Conservation (phyloP, 345 rosid genomes). For the Garcia nutans region DNA sequence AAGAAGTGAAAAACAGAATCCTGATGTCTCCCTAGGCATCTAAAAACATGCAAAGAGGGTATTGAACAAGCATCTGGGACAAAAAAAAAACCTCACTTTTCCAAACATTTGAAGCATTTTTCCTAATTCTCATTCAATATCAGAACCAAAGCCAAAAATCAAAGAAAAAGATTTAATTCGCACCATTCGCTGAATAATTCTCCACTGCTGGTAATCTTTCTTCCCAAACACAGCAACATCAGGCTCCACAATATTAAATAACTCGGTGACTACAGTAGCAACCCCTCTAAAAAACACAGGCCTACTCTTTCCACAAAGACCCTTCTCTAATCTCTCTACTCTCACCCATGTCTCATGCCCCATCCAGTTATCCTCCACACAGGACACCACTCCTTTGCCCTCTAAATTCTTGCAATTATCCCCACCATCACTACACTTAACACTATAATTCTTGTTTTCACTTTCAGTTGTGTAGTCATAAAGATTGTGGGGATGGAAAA, state of each 20-base stretch:
- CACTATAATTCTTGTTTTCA: neutral
- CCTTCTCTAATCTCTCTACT: constrained; percentile 81
- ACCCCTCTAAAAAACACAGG: constrained; percentile 90
- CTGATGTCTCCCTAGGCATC: neutral
- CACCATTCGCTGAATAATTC: constrained; percentile 68
- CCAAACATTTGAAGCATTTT: neutral
- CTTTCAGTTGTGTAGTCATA: constrained; percentile 46
- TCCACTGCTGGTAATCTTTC: constrained; percentile 89
- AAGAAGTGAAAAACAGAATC: neutral
- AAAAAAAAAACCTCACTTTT: neutral
- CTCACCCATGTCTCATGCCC: constrained; percentile 95
- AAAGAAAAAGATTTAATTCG: constrained; percentile 10
- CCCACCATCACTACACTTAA: neutral
- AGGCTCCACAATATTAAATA: constrained; percentile 89
- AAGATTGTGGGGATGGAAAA: constrained; percentile 70
- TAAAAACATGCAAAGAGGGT: neutral
- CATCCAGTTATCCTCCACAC: constrained; percentile 58
- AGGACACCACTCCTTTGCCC: constrained; percentile 42
- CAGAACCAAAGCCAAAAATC: neutral
- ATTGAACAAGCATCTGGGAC: neutral
- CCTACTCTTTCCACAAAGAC: constrained; percentile 87
- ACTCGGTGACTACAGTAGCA: constrained; percentile 73
- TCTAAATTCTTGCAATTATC: constrained; percentile 5
- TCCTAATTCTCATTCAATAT: neutral
- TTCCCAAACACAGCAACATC: constrained; percentile 77